phyloP scores from a whole-genome alignment of 2,329 filamentous ascomycete species.

The Aspergillus sp. region DNA sequence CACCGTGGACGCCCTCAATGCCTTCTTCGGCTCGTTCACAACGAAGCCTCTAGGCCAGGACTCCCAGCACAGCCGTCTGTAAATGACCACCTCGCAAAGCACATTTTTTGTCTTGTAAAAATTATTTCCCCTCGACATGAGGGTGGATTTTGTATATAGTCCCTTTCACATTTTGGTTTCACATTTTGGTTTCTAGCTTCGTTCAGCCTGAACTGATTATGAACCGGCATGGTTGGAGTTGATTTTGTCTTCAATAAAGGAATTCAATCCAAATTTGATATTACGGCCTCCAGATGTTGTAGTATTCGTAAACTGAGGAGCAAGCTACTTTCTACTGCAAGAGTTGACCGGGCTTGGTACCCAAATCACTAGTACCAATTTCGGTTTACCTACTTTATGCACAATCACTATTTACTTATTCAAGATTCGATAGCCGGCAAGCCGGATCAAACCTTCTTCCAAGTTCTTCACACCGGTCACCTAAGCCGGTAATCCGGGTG shows the following conservation, averaged over 20 bases:
- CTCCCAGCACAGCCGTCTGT: constrained; percentile 39
- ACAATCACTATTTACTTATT: too few relatives aligned
- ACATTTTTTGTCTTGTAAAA: constrained; percentile 18
- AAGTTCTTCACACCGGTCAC: too few relatives aligned
- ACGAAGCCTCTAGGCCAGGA: constrained; percentile 54
- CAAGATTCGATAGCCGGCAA: too few relatives aligned
- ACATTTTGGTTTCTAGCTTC: neutral
- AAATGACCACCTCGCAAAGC: constrained; percentile 2
- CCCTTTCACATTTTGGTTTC: neutral
- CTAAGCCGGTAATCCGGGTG: too few relatives aligned
- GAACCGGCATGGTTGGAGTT: neutral
- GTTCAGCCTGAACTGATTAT: neutral
- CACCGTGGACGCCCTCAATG: constrained; percentile 78
- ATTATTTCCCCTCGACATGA: neutral
- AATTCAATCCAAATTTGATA: too few relatives aligned
- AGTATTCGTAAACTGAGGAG: too few relatives aligned
- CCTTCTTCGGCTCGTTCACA: constrained; percentile 76
- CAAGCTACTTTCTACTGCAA: too few relatives aligned
- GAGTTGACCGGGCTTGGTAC: too few relatives aligned
- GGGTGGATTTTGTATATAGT: neutral
- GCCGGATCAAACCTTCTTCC: too few relatives aligned
- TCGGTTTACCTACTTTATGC: too few relatives aligned
- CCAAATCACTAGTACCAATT: too few relatives aligned
- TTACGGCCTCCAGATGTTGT: too few relatives aligned
- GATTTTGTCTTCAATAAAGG: neutral